A percentile compares a stretch with the other conserved stretches of the same genome.
Evolutionary conservation across 352 stramenopile genomes (phyloP).

Genomic region (Pythium inflatum): DNA sequence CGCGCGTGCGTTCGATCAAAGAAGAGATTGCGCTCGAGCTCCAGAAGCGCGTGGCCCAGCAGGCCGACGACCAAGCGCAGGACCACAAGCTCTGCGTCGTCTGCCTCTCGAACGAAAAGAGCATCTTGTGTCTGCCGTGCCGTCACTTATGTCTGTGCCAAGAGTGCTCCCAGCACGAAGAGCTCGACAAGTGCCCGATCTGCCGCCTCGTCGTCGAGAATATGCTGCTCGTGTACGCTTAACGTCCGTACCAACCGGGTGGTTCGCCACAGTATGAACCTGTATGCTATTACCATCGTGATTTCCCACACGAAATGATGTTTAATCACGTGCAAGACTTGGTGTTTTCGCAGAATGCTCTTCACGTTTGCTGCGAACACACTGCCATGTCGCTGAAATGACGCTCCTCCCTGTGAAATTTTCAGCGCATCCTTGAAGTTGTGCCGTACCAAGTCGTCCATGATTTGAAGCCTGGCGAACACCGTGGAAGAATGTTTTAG

Average conservation of each 20-base stretch:
- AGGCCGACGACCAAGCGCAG: slow-evolving; percentile 70
- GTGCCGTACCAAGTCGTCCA: no score
- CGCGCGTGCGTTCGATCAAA: slow-evolving; percentile 56
- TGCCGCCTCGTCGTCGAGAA: slow-evolving; percentile 83
- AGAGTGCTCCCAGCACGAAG: slow-evolving; percentile 65
- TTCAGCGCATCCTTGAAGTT: slow-evolving; percentile 25
- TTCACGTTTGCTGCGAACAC: no score
- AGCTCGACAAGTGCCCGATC: slow-evolving; percentile 83
- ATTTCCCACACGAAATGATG: no score
- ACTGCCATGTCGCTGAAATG: no score
- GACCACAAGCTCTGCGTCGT: slow-evolving; percentile 89
- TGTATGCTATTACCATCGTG: no score
- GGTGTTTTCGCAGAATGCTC: no score
- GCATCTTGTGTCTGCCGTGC: slow-evolving; percentile 81
- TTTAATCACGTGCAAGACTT: no score
- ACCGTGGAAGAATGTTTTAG: background rate
- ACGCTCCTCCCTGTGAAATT: no score
- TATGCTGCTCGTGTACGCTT: slow-evolving; percentile 85
- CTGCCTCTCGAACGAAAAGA: slow-evolving; percentile 82
- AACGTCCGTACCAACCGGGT: slow-evolving; percentile 17
- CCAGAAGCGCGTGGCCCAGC: slow-evolving; percentile 75
- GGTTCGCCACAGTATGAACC: no score
- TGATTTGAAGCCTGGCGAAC: background rate
- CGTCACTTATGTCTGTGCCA: slow-evolving; percentile 84
- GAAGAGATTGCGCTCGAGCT: slow-evolving; percentile 79